Evolutionary conservation across 2,329 filamentous ascomycete species (phyloP), one percentile per base, ranked within the genome.

Genomic region (Madurella mycetomatis): DNA sequence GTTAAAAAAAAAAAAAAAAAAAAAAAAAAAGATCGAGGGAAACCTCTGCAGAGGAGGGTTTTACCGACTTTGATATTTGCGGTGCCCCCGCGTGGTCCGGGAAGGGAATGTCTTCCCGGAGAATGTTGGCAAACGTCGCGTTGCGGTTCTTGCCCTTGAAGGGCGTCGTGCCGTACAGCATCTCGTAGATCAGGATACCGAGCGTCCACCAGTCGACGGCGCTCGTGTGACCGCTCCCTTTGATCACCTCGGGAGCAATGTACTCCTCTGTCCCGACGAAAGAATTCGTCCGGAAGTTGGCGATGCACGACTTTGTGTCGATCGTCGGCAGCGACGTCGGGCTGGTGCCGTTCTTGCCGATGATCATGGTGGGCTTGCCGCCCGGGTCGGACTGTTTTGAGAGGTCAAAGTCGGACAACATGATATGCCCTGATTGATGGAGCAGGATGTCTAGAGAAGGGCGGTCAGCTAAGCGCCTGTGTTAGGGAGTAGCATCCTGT

Each of bases 131-230:
- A 75, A 99, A 99, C 0, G 94, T 99, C 13, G 92, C 91, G 66
- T 97, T 99, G 40, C 94, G 84, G 72, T 96, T 99, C 82, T 99
- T 97, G 64, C 94, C 94, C 77, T 99, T 99, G 81, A 99, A 99
- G 1, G 94, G 94, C 0, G 94, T 99, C 0, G 92, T 99, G 52
- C 94, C 94, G 74, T 92, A 99, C 37, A 99, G 79, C 94, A 99
- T 99, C 73, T 99, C 94, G 70, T 97, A 99, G 53, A 99, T 91
- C 67, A 99, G 74, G 62, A 99, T 97, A 17, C 94, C 94, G 50
- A 99, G 73, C 0, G 94, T 99, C 94, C 94, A 99, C 94, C 94
- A 99, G 71, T 99, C 94, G 13, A 99, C 94, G 13, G 94, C 94
- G 68, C 92, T 97, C 8, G 94, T 99, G 73, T 99, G 94, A 19